Conservation (phyloP, 306 rosid species). For the Quercus ilex region DNA sequence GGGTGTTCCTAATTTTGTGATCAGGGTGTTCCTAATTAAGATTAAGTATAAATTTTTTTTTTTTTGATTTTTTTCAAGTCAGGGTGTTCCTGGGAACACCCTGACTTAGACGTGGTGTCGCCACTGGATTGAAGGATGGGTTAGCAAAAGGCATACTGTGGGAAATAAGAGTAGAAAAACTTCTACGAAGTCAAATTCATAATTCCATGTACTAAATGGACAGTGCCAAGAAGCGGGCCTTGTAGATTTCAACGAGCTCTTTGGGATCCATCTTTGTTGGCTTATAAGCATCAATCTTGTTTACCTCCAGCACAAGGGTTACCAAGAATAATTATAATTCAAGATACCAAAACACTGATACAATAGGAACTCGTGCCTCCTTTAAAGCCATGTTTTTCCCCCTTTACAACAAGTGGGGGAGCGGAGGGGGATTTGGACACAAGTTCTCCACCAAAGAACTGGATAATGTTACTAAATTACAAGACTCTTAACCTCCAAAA, state of each 20-base stretch:
- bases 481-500: no score
- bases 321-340: constrained; percentile 8
- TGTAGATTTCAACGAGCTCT: constrained; percentile 41
- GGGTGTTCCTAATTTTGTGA: no score
- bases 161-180: neutral
- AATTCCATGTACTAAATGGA: neutral
- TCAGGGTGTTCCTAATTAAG: no score
- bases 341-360: neutral
- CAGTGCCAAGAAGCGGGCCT: constrained; percentile 50
- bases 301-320: constrained; percentile 46
- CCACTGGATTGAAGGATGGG: neutral
- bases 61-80: no score
- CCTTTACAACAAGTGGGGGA: no score
- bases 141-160: neutral
- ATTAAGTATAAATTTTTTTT: no score
- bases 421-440: no score
- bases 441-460: no score
- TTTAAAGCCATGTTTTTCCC: neutral
- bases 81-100: no score
- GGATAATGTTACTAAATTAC: no score
- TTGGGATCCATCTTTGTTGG: constrained; percentile 48
- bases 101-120: no score
- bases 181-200: neutral
- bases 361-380: neutral
- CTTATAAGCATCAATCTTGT: constrained; percentile 63